phyloP scores from a whole-genome alignment of 2,329 filamentous ascomycete species.

The Trichoderma atrobrunneum region DNA sequence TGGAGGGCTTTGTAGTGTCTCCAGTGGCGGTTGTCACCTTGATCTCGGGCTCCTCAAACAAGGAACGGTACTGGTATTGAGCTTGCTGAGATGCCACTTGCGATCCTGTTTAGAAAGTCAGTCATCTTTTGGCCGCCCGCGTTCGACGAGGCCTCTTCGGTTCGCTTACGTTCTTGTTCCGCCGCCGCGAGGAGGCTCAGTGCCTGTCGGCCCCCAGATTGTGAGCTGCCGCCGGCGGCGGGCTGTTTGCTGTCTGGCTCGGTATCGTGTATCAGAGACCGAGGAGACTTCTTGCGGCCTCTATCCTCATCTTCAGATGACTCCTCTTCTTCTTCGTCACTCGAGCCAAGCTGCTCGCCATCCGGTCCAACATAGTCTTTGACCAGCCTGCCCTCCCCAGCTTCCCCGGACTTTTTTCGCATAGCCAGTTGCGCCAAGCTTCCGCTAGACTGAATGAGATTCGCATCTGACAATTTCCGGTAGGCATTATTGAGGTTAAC shows the following conservation, averaged over 20 bases:
- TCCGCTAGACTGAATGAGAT: constrained; percentile 61
- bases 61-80: constrained; percentile 57
- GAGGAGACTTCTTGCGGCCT: constrained; percentile 56
- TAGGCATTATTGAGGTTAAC: constrained; percentile 70
- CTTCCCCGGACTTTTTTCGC: constrained; percentile 48
- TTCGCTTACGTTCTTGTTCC: constrained; percentile 71
- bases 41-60: constrained; percentile 65
- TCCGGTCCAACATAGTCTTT: constrained; percentile 67
- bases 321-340: constrained; percentile 64
- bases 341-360: constrained; percentile 65
- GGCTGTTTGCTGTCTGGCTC: constrained; percentile 35
- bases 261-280: constrained; percentile 43
- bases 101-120: constrained; percentile 43
- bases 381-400: constrained; percentile 55
- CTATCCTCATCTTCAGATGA: constrained; percentile 67
- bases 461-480: constrained; percentile 68
- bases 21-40: constrained; percentile 62
- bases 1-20: constrained; percentile 54
- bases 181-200: constrained; percentile 68
- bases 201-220: constrained; percentile 42
- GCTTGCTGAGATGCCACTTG: constrained; percentile 51
- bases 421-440: constrained; percentile 60
- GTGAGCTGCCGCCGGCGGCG: constrained; percentile 32
- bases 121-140: not conserved
- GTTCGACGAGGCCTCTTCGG: not conserved